Base-by-base conservation (phyloP, 192 early-diverging fungal species). In the Coemansia sp. region DNA sequence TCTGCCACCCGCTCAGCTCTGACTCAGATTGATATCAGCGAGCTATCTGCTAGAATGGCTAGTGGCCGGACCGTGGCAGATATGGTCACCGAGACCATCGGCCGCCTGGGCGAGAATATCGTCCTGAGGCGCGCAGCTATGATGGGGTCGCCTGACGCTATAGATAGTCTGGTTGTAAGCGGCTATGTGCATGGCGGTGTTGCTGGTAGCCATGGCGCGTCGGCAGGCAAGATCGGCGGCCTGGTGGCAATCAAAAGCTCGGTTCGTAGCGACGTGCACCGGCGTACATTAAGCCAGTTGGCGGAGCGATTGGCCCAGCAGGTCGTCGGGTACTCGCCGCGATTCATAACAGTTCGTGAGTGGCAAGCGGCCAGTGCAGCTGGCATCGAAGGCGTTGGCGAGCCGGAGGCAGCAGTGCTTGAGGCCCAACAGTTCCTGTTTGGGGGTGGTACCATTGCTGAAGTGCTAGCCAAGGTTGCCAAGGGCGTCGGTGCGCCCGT, bases 21-120 rank as follows among this genome's bases (percentile, higher is more conserved):
- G 43, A 62, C 61, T 5, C 39, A 56, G 26, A 50, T 23, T 16
- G 57, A 62, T 35, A 34, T 75, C 23, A 63, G 23, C 6, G 26
- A 58, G 33, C 31, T 65, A 28, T 11, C 56, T 0, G 26, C 46
- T 4, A 23, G 33, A 46, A 10, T 50, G 56, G 35, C 50, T 20
- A 58, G 38, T 40, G 55, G 67, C 59, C 69, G 50, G 16, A 85
- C 88, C 7, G 83, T 90, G 50, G 76, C 85, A 51, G 87, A 91
- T 55, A 74, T 84, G 5, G 86, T 94, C 60, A 84, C 87, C 1
- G 89, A 92, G 66, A 77, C 84, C 13, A 92, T 97, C 71, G 93
- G 90, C 18, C 92, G 92, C 62, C 76, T 95, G 39, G 93, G 94
- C 10, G 95, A 97, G 67, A 97, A 97, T 56, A 91, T 96, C 56